A percentile compares a stretch with the other conserved stretches of the same genome.
phyloP scores from a whole-genome alignment of 371 early-diverging fungal genomes.

The Mortierella polycephala region DNA sequence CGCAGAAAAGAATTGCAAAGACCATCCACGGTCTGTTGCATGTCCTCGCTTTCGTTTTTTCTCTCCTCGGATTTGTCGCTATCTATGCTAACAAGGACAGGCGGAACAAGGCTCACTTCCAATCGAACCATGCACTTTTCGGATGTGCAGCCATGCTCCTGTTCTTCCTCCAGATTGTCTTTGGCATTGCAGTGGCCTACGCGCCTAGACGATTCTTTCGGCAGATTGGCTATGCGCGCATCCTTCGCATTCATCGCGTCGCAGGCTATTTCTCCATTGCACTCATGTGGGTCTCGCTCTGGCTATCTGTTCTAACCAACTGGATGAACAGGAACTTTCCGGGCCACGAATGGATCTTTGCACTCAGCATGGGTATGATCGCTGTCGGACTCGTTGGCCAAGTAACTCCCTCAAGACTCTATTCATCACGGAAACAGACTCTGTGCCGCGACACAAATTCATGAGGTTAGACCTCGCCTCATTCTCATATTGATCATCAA shows the following conservation, averaged over 20 bases:
- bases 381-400: conserved; percentile 40
- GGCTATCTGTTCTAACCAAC: conserved; percentile 36
- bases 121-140: conserved; percentile 34
- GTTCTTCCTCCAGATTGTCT: conserved; percentile 37
- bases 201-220: conserved; percentile 22
- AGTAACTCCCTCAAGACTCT: conserved; percentile 37
- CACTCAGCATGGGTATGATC: conserved; percentile 33
- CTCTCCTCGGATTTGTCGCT: conserved; percentile 25
- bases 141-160: conserved; percentile 26
- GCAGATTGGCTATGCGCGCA: conserved; percentile 25
- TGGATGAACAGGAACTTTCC: conserved; percentile 50
- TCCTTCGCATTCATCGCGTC: conserved; percentile 40
- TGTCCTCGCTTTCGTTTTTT: conserved; percentile 24
- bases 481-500: too few relatives aligned
- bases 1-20: conserved; percentile 10
- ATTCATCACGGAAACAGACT: not conserved
- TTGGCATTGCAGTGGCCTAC: conserved; percentile 39
- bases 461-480: too few relatives aligned
- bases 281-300: conserved; percentile 35
- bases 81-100: conserved; percentile 41
- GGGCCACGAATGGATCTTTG: conserved; percentile 41
- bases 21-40: conserved; percentile 35
- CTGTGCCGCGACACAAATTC: too few relatives aligned
- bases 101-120: conserved; percentile 28
- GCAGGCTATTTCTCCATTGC: conserved; percentile 43